A percentile compares a stretch with the other conserved stretches of the same genome.
Conservation (phyloP, 306 rosid genomes). For the Malus asiatica region DNA sequence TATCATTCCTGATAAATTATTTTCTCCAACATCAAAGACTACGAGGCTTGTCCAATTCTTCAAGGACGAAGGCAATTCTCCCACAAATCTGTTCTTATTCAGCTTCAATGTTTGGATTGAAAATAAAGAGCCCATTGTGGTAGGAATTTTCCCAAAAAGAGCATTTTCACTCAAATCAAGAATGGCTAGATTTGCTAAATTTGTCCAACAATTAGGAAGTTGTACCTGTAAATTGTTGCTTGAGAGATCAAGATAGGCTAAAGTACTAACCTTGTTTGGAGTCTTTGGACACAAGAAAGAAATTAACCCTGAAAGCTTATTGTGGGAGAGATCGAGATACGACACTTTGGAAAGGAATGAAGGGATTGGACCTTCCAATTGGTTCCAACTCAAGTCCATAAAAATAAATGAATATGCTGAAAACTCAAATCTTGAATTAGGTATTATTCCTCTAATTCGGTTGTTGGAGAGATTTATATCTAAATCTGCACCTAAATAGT, state of each 20-base stretch:
- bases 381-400: no score
- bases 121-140: not conserved
- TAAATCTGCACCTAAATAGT: no score
- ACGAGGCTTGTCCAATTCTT: not conserved
- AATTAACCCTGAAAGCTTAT: no score
- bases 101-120: not conserved
- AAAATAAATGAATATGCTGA: fast-evolving
- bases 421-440: not conserved
- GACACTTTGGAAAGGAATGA: no score
- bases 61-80: not conserved
- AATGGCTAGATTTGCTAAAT: not conserved
- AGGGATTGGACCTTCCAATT: no score
- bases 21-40: not conserved
- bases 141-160: not conserved
- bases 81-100: not conserved
- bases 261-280: no score
- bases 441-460: not conserved
- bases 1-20: not conserved
- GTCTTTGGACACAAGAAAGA: not conserved
- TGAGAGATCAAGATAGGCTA: not conserved
- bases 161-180: not conserved
- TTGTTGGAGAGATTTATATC: not conserved
- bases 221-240: not conserved
- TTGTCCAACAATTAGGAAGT: not conserved
- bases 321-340: no score